Evolutionary conservation across 257 asterid species (phyloP), one percentile per base, ranked within the genome.

Genomic region (Penstemon eatonii): DNA sequence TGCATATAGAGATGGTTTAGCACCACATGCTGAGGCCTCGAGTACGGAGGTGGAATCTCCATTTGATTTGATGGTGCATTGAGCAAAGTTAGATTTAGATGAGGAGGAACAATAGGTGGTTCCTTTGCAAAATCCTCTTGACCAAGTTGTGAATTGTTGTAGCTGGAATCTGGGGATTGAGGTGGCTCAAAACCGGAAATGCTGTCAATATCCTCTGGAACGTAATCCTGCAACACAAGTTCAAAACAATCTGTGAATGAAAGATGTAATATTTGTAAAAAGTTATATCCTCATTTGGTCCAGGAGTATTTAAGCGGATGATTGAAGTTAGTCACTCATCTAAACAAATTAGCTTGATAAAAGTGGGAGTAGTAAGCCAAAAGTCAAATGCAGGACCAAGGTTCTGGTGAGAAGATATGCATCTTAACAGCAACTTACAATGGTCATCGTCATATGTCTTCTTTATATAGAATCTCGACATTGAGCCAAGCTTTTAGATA

Each of bases 1-100:
- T 91, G 98, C 98, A 95, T 95, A 90, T 89, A 95, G 51, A 91
- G 98, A 75, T 95, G 99, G 79, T 95, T 95, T n/a, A 91, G 91
- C 59, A 91, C 89, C 36, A 91, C 98, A 33, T 95, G 99, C 77
- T 87, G 98, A 36, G 99, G 98, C 77, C 95, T 83, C 5, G 98
- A 89, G 73, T 79, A 78, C 39, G 98, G 96, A 56, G 93, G 92
- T 4, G 86, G 91, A 55, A 94, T 86, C 79, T 94, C 97, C 91
- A 86, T 81, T 52, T 87, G 96, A 54, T 90, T 59, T 4, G 97
- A 79, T 1, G 97, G 94, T 6, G 89, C 90, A 1, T 95, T 91
- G 18, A 95, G 93, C 82, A 87, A 68, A 15, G 94, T 89, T 84
- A 72, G 64, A 66, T 87, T 94, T 42, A 44, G 49, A 44, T 44